Conservation (phyloP, 352 stramenopile genomes). For the Phytophthora vignae region DNA sequence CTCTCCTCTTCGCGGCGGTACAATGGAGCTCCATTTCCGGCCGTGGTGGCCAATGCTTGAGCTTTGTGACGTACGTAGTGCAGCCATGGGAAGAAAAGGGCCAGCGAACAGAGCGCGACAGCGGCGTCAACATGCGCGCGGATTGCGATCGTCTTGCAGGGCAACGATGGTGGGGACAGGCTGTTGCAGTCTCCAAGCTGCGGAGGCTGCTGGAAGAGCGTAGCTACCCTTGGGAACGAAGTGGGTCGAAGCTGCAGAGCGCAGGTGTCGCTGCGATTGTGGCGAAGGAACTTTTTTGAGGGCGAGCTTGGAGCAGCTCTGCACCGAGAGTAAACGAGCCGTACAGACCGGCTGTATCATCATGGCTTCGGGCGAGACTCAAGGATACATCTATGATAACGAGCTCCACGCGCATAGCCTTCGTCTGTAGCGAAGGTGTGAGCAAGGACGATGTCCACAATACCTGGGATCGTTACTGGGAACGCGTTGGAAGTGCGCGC, state of each 20-base stretch:
- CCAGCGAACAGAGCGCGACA: slow-evolving; percentile 18
- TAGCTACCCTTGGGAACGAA: not conserved
- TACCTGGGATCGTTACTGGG: no score
- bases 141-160: not conserved
- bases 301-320: not conserved
- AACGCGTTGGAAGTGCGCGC: no score
- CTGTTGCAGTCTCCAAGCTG: not conserved
- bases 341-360: no score
- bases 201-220: not conserved
- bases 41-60: not conserved
- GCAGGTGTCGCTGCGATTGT: not conserved
- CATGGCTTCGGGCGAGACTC: no score
- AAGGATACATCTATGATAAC: no score
- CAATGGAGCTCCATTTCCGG: not conserved
- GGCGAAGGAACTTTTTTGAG: not conserved
- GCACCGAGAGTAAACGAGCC: not conserved
- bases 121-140: not conserved
- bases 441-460: no score
- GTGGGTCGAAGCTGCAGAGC: not conserved
- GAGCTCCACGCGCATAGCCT: no score
- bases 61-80: slow-evolving; percentile 28
- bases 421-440: no score
- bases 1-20: not conserved
- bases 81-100: slow-evolving; percentile 32
- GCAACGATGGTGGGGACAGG: not conserved